These are phyloP conservation scores for Geoglossum cookeanum DNA, from an alignment of 2,329 filamentous ascomycete species.

Conservation along the genomic window DNA sequence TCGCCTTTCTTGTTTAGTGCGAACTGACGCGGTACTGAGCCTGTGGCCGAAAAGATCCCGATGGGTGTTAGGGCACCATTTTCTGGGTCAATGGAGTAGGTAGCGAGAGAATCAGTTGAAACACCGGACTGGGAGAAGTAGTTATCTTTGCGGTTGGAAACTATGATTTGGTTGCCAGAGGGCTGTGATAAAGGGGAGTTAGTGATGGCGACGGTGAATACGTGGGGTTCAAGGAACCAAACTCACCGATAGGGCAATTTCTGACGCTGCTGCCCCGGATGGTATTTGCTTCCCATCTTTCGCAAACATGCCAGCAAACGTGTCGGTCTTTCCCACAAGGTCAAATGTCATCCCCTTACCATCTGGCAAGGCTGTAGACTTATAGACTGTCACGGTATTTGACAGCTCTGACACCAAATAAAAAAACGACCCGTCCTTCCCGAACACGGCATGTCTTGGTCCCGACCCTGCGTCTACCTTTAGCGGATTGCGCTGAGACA, in stretches of 20 bases:
- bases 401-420: constrained; percentile 43
- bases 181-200: not conserved
- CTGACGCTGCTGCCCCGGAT: constrained; percentile 31
- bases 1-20: constrained; percentile 26
- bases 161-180: not conserved
- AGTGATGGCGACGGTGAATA: not conserved
- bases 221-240: not conserved
- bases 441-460: constrained; percentile 45
- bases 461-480: constrained; percentile 34
- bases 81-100: constrained; percentile 17
- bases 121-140: too few species aligned
- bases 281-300: constrained; percentile 20
- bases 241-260: constrained; percentile 27
- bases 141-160: not conserved
- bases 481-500: constrained; percentile 27
- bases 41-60: constrained; percentile 26
- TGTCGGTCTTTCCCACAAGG: constrained; percentile 27
- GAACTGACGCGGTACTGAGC: constrained; percentile 28
- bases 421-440: constrained; percentile 22
- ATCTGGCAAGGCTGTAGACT: constrained; percentile 22
- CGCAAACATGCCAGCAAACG: constrained; percentile 19
- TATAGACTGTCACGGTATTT: constrained; percentile 32
- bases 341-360: constrained; percentile 27
- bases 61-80: constrained; percentile 24
- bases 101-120: constrained; percentile 22